phyloP scores from a whole-genome alignment of 2,329 filamentous ascomycete genomes.

The Neofusicoccum cordaticola region DNA sequence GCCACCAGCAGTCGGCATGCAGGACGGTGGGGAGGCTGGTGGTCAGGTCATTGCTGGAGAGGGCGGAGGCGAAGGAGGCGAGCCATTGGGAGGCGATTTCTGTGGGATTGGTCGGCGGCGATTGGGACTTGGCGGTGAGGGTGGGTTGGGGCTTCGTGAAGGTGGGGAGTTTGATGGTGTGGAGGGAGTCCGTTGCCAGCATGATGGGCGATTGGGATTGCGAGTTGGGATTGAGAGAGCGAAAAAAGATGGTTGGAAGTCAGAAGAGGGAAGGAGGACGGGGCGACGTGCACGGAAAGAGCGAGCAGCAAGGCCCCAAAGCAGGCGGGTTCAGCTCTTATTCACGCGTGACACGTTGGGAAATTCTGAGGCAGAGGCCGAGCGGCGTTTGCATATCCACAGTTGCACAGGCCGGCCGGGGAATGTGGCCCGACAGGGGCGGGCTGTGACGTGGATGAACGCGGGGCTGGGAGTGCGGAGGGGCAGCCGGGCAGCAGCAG shows the following conservation, averaged over 20 bases:
- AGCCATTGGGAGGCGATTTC: constrained; percentile 31
- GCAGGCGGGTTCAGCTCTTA: background rate
- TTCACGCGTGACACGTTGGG: background rate
- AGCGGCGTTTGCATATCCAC: background rate
- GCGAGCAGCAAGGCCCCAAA: background rate
- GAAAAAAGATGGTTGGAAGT: background rate
- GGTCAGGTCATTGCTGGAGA: constrained; percentile 22
- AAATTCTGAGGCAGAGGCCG: background rate
- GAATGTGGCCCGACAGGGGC: background rate
- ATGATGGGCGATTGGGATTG: constrained; percentile 7
- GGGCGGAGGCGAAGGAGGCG: constrained; percentile 24
- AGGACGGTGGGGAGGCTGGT: constrained; percentile 36
- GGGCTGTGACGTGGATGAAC: background rate
- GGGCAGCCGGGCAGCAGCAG: background rate
- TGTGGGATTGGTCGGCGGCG: constrained; percentile 19
- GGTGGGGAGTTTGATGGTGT: constrained; percentile 28
- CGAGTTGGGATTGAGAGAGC: too few species aligned
- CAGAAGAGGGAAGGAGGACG: background rate
- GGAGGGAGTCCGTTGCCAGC: constrained; percentile 24
- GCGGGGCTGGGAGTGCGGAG: constrained; percentile 14
- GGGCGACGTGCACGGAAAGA: background rate
- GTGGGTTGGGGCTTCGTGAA: constrained; percentile 24
- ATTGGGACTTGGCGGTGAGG: constrained; percentile 20
- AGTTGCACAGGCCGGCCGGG: background rate
- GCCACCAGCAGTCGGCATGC: constrained; percentile 52